Base-by-base conservation (phyloP, 257 asterid genomes). In the Gynochthodes officinalis region DNA sequence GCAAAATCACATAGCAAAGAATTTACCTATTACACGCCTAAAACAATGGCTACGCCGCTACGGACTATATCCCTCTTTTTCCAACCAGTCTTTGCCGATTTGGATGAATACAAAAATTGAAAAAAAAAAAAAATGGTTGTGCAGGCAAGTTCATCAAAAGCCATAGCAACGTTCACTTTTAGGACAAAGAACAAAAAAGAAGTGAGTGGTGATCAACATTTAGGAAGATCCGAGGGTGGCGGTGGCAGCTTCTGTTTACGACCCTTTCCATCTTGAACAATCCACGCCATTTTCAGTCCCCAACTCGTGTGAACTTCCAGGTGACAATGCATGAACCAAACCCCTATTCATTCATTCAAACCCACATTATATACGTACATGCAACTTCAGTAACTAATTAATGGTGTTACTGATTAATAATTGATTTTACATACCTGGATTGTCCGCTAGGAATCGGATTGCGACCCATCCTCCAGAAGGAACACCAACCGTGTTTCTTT, bases 321-420 rank as follows among this genome's bases (percentile, higher is more conserved):
- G 74, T 87, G 93, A 76, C 96, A 89, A 46, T 85, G 93, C 96
- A 87, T 86, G 52, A 87, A 85, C 93, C 93, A 89, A 16, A 87
- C 96, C 50, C 90, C 89, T 86, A 64, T 35, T 59, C 16, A 40
- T 44, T 27, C 42, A 16, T 44, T 67, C 49, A 42, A 39, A 71
- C 14, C 50, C 55, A 58, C 25, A 3, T 13, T 37, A 37, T 37
- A 37, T 37, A 37, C 6, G 42, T 37, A 7, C 6, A 37, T 37
- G 3, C 6, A 37, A 37, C 42, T 37, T 37, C 4, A 37, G 42
- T 3, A 7, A 37, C 3, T 37, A 37, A 37, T 37, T 37, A 37
- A 37, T 7, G 42, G 4, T 37, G 42, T 37, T 37, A 37, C 6
- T 2, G 7, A 37, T 2, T 37, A 37, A 2, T 2, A n/a, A n/a